A percentile compares a stretch with the other conserved stretches of the same genome.
Conservation (phyloP, 768 basidiomycete species). For the Leccinum ochraceum region DNA sequence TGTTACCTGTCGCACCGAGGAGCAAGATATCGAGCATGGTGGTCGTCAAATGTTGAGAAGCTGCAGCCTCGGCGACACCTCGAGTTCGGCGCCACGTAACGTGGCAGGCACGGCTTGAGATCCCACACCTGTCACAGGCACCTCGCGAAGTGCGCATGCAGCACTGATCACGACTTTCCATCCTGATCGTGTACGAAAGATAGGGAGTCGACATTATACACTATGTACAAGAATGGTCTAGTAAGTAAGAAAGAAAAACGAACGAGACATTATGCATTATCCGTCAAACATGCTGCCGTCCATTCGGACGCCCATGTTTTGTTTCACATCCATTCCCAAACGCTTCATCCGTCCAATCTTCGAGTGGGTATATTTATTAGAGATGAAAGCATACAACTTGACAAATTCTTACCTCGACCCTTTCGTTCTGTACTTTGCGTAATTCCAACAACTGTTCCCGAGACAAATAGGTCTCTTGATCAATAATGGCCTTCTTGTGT, state of each 20-base stretch:
- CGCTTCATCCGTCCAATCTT: slow-evolving; percentile 83
- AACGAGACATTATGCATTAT: slow-evolving; percentile 19
- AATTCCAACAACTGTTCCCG: slow-evolving; percentile 82
- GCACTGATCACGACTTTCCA: neutral
- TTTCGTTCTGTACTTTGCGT: slow-evolving; percentile 81
- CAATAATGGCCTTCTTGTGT: slow-evolving; percentile 66
- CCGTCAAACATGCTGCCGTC: slow-evolving; percentile 66
- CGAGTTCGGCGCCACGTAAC: slow-evolving; percentile 7
- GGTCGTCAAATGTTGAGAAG: slow-evolving; percentile 15
- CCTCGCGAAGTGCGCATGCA: slow-evolving; percentile 21
- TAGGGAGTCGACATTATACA: neutral
- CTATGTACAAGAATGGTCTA: neutral
- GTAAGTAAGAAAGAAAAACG: neutral
- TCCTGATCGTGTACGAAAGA: slow-evolving; percentile 4
- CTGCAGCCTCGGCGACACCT: slow-evolving; percentile 1
- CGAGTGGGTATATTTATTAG: neutral
- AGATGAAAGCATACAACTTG: neutral
- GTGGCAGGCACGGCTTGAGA: slow-evolving; percentile 6
- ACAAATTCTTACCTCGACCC: slow-evolving; percentile 60
- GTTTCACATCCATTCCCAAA: slow-evolving; percentile 85
- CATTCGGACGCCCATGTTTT: slow-evolving; percentile 86
- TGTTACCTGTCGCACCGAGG: slow-evolving; percentile 64
- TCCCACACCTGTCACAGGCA: neutral
- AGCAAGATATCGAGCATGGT: slow-evolving; percentile 60
- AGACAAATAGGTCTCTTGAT: slow-evolving; percentile 73